phyloP scores from a whole-genome alignment of 164 flowering plant species.

The Chloranthus sessilifolius region DNA sequence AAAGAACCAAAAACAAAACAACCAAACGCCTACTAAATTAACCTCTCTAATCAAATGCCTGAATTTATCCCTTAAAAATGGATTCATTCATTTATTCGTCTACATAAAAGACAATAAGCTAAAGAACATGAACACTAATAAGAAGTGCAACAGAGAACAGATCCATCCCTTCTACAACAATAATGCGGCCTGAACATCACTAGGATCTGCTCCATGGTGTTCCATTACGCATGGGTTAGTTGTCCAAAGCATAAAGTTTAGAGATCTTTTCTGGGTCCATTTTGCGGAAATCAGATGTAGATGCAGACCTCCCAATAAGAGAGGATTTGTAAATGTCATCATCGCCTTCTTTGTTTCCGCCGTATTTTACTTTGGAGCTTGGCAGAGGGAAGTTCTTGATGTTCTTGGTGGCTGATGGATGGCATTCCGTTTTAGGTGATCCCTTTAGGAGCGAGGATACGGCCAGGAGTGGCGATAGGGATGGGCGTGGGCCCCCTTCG shows the following conservation, averaged over 20 bases:
- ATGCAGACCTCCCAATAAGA: conserved; percentile 34
- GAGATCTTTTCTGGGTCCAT: conserved; percentile 27
- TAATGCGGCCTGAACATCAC: too few species aligned
- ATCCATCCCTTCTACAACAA: too few species aligned
- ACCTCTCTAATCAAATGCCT: too few species aligned
- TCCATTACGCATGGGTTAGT: conserved; percentile 6
- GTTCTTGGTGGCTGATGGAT: conserved; percentile 54
- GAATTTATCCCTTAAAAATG: too few species aligned
- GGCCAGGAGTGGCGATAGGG: conserved; percentile 32
- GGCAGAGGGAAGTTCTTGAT: conserved; percentile 41
- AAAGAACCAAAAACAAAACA: too few species aligned
- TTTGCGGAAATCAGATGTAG: conserved; percentile 42
- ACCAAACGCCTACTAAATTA: too few species aligned
- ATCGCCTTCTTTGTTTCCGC: conserved; percentile 27
- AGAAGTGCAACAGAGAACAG: too few species aligned
- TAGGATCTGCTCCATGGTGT: too few species aligned
- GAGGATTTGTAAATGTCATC: conserved; percentile 7
- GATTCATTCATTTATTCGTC: too few species aligned
- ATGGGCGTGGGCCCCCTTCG: conserved; percentile 16
- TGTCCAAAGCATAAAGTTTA: conserved; percentile 26
- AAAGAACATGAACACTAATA: too few species aligned
- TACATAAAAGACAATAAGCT: too few species aligned
- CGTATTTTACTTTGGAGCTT: conserved; percentile 31
- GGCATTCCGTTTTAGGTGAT: conserved; percentile 40
- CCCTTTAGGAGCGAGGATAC: conserved; percentile 15